A percentile compares a stretch with the other conserved stretches of the same genome.
Conservation (phyloP, 2,329 filamentous ascomycete species). For the Ophiocordyceps unilateralis region DNA sequence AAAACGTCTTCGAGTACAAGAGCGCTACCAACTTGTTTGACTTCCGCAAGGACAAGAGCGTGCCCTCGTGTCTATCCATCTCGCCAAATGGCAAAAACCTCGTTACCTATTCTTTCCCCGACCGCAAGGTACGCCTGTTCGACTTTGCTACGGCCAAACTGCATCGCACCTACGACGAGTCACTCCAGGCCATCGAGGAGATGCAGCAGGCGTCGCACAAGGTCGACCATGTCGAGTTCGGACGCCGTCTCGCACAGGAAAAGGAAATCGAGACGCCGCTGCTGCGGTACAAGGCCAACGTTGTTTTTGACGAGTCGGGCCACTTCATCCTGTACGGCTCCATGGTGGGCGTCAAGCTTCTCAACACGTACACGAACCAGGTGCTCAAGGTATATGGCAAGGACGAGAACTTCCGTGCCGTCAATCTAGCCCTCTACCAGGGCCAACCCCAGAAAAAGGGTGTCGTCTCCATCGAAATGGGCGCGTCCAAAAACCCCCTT, state of each 20-base stretch:
- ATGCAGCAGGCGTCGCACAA: slow-evolving; percentile 84
- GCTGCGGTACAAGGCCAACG: slow-evolving; percentile 56
- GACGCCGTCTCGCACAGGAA: slow-evolving; percentile 70
- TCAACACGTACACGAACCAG: slow-evolving; percentile 90
- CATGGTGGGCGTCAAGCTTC: slow-evolving; percentile 78
- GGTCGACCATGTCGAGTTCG: slow-evolving; percentile 83
- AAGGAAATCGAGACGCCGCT: slow-evolving; percentile 61
- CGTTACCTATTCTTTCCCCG: slow-evolving; percentile 77
- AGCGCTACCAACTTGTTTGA: slow-evolving; percentile 89
- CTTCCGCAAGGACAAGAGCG: slow-evolving; percentile 87
- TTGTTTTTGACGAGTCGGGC: slow-evolving; percentile 90
- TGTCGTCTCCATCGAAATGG: slow-evolving; percentile 90
- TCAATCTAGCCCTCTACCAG: slow-evolving; percentile 81
- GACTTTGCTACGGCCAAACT: slow-evolving; percentile 83
- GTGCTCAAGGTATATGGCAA: slow-evolving; percentile 80
- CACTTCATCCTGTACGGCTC: slow-evolving; percentile 93
- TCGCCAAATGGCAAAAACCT: slow-evolving; percentile 79
- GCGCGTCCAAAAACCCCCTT: slow-evolving; percentile 81
- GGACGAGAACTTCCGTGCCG: slow-evolving; percentile 71
- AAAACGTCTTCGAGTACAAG: slow-evolving; percentile 83
- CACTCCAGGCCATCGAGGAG: slow-evolving; percentile 69
- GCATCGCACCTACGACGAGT: slow-evolving; percentile 88
- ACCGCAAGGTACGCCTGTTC: slow-evolving; percentile 84
- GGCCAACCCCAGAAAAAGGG: slow-evolving; percentile 90
- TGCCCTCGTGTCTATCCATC: slow-evolving; percentile 64